These are phyloP conservation scores for Haplosporangium sp. DNA, from an alignment of 371 early-diverging fungal genomes.

Conservation along the genomic window DNA sequence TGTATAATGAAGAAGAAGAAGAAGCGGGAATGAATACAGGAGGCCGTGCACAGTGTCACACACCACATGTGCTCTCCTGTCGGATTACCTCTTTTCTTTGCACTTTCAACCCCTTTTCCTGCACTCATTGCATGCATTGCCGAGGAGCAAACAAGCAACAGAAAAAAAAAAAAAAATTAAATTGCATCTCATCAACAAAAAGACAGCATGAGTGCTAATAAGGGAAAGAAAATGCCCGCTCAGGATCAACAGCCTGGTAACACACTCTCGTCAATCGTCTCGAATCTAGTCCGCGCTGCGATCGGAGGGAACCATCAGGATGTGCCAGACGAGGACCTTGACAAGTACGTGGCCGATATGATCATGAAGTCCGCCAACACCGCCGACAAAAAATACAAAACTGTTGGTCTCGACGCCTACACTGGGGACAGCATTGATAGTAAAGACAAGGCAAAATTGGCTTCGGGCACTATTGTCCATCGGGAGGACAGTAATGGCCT, in stretches of 20 bases:
- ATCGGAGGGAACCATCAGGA: slow-evolving; percentile 63
- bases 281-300: slow-evolving; percentile 65
- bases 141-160: too few species aligned
- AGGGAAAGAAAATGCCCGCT: too few species aligned
- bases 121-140: too few species aligned
- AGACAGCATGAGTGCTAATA: too few species aligned
- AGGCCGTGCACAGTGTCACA: too few species aligned
- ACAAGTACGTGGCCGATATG: slow-evolving; percentile 77
- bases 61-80: too few species aligned
- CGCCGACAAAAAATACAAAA: slow-evolving; percentile 59
- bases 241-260: slow-evolving; percentile 3
- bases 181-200: too few species aligned
- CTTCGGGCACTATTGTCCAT: slow-evolving; percentile 28
- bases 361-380: slow-evolving; percentile 71
- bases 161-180: too few species aligned
- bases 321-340: slow-evolving; percentile 71
- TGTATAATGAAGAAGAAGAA: too few species aligned
- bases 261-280: slow-evolving; percentile 59
- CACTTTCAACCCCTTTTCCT: too few species aligned
- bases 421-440: neutral
- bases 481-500: slow-evolving; percentile 57
- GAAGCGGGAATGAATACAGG: too few species aligned
- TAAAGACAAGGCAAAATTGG: slow-evolving; percentile 33
- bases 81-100: too few species aligned
- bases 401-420: slow-evolving; percentile 55